phyloP scores from a whole-genome alignment of 768 basidiomycete species.

The Termitomyces sp. region DNA sequence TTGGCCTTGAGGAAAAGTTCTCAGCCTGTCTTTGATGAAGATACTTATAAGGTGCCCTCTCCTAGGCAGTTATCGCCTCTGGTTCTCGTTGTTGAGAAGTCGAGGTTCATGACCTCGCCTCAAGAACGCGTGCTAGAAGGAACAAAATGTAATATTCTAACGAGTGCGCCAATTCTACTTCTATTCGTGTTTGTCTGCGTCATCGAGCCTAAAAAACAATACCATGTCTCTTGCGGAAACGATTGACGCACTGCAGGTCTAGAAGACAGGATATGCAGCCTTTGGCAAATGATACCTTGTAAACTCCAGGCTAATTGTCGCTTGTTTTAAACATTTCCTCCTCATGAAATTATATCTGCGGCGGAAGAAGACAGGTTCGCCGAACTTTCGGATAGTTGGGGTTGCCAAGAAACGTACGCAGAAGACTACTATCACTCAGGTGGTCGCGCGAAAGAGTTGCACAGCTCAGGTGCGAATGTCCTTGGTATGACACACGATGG shows the following conservation, averaged over 20 bases:
- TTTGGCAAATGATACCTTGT: constrained; percentile 19
- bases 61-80: constrained; percentile 10
- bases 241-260: too few species aligned
- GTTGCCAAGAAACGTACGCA: constrained; percentile 25
- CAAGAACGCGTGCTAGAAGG: constrained; percentile 6
- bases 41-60: constrained; percentile 1
- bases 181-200: constrained; percentile 1
- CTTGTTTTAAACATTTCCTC: constrained; percentile 6
- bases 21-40: too few species aligned
- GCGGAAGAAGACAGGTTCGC: constrained; percentile 11
- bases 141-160: constrained; percentile 10
- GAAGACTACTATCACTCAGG: constrained; percentile 32
- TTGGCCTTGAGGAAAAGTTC: too few species aligned
- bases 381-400: constrained; percentile 31
- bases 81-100: constrained; percentile 17
- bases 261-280: constrained; percentile 23
- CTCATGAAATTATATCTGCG: constrained; percentile 18
- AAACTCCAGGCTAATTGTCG: not conserved
- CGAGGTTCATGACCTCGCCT: constrained; percentile 1
- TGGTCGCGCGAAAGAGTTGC: constrained; percentile 14
- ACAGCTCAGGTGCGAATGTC: not conserved
- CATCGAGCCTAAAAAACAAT: constrained; percentile 1
- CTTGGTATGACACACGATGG: constrained; percentile 4
- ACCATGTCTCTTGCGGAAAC: not conserved
- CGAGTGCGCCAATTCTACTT: constrained; percentile 1